A percentile compares a stretch with the other conserved stretches of the same genome.
phyloP scores from a whole-genome alignment of 2,329 filamentous ascomycete genomes.

The Pestalotiopsis sp. region DNA sequence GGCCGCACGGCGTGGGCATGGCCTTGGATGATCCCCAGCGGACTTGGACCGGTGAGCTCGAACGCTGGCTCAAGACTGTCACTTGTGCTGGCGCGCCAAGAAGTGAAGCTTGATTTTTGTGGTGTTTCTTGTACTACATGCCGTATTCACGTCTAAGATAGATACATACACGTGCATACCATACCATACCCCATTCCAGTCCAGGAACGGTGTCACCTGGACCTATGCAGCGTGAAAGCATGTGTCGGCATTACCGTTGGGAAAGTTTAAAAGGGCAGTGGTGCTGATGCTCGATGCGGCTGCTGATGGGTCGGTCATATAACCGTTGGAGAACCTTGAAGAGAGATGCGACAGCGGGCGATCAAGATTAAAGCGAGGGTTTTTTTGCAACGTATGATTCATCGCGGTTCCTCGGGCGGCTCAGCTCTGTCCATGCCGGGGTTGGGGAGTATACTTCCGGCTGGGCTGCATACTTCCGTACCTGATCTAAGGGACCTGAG shows the following conservation, averaged over 20 bases:
- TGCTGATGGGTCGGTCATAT: not conserved
- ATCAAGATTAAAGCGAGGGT: not conserved
- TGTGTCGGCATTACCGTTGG: too few species aligned
- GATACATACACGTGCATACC: too few species aligned
- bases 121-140: not conserved
- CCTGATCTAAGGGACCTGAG: too few species aligned
- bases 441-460: not conserved
- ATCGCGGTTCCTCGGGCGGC: not conserved
- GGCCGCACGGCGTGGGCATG: conserved; percentile 30
- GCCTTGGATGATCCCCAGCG: conserved; percentile 25
- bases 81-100: not conserved
- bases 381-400: not conserved
- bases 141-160: too few species aligned
- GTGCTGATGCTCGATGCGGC: too few species aligned
- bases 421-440: not conserved
- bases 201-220: too few species aligned
- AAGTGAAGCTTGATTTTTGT: not conserved
- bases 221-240: too few species aligned
- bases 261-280: too few species aligned
- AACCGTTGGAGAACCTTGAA: not conserved
- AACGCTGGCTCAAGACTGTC: conserved; percentile 28
- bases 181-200: too few species aligned
- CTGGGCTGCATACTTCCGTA: not conserved
- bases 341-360: not conserved
- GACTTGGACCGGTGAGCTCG: conserved; percentile 30